Base-by-base conservation (phyloP, 202 grass and related monocot species). In the Bolboschoenoplectus hybrid region DNA sequence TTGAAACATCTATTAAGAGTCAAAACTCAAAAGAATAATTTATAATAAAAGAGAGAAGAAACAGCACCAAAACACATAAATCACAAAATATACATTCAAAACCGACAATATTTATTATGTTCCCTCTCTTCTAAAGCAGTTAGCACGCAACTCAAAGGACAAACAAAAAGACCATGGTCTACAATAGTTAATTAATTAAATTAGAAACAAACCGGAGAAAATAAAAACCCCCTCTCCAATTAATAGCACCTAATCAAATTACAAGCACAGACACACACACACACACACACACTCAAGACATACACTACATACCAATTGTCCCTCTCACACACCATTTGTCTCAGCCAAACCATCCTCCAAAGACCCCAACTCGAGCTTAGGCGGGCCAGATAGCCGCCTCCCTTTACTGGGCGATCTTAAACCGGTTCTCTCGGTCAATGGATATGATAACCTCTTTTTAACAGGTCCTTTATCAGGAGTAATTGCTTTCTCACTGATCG, bases 371-470 rank as follows among this genome's bases (percentile, higher is more conserved):
- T 94, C 91, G 16, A 99, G 79, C 63, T 89, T 97, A 0, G 92
- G 90, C 71, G 87, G 92, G 6, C 93, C 89, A 1, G 93, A 94
- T 63, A 92, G 73, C 64, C 93, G 86, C 39, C 92, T 88, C 1
- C 7, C 71, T 77, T 89, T 95, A 82, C 89, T 82, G 32, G 85
- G 5, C 1, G 85, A 82, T 69, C 43, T 49, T 38, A 86, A 44
- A 58, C 68, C 83, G 10, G 69, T 39, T 64, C 91, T 87, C 14
- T 99, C 92, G 17, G 85, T 39, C 1, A 67, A 53, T 16, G 75
- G 75, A 88, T 92, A 99, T 3, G 97, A 99, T n/a, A 99, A 67
- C 41, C 92, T 90, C 87, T 93, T 99, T 86, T 91, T 97, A 16
- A 89, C 88, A 7, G 90, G 62, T 73, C 80, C 85, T 85, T 90